Evolutionary conservation across 441 rosid species (phyloP).

Genomic region (Gossypium gossypioides): DNA sequence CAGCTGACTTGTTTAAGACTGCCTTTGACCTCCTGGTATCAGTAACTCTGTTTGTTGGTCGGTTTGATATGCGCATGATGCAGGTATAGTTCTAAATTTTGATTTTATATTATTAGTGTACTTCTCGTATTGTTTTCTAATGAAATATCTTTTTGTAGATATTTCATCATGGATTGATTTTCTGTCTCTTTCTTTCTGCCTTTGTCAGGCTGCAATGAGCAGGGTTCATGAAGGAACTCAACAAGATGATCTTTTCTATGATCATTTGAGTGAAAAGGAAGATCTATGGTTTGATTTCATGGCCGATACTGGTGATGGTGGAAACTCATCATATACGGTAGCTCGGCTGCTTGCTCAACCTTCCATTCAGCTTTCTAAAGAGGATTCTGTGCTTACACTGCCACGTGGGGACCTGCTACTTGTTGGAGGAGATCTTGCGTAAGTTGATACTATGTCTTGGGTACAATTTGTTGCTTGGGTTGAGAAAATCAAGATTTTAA

Average conservation of each 20-base stretch:
- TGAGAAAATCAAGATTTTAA: background rate
- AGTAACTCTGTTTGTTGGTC: slow-evolving; percentile 93
- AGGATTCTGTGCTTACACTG: slow-evolving; percentile 37
- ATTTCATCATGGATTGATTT: background rate
- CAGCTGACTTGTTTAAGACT: slow-evolving; percentile 96
- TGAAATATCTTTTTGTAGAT: background rate
- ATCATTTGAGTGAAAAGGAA: slow-evolving; percentile 67
- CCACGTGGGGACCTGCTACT: slow-evolving; percentile 74
- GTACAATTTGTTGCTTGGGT: background rate
- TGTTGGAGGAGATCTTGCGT: slow-evolving; percentile 99
- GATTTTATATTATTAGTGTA: background rate
- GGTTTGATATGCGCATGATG: slow-evolving; percentile 99
- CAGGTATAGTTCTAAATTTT: slow-evolving; percentile 43
- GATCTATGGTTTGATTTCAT: slow-evolving; percentile 97
- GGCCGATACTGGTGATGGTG: slow-evolving; percentile 99
- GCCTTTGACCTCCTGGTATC: slow-evolving; percentile 95
- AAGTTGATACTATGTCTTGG: slow-evolving; percentile 33
- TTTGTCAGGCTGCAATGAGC: slow-evolving; percentile 82
- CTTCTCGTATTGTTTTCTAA: background rate
- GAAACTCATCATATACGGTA: slow-evolving; percentile 80
- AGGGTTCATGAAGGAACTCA: slow-evolving; percentile 41
- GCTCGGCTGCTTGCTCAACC: slow-evolving; percentile 92
- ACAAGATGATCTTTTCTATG: slow-evolving; percentile 56
- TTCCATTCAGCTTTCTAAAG: slow-evolving; percentile 30
- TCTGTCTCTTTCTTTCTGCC: slow-evolving; percentile 8